Conservation (phyloP, 805 yeast species). For the Debaryomyces hansenii region DNA sequence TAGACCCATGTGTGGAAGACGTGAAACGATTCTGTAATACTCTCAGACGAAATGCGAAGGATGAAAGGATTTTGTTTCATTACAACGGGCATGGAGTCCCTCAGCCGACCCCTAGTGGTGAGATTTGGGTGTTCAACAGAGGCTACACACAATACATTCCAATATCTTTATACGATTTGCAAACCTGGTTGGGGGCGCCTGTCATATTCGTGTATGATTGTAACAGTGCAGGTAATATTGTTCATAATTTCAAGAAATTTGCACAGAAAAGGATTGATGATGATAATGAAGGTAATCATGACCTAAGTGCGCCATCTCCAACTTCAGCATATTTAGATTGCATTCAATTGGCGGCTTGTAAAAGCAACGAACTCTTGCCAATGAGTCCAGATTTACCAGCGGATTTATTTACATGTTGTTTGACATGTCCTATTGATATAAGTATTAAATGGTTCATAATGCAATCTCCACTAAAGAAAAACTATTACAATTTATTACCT, state of each 20-base stretch:
- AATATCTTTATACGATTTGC: slow-evolving; percentile 89
- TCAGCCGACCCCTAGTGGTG: slow-evolving; percentile 93
- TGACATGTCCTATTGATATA: slow-evolving; percentile 93
- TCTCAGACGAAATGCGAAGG: slow-evolving; percentile 85
- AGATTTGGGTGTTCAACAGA: slow-evolving; percentile 96
- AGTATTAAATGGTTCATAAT: slow-evolving; percentile 89
- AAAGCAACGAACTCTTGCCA: slow-evolving; percentile 80
- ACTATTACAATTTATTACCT: slow-evolving; percentile 48
- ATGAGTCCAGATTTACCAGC: slow-evolving; percentile 96
- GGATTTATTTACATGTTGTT: slow-evolving; percentile 91
- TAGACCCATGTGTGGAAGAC: slow-evolving; percentile 96
- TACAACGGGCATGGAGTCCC: slow-evolving; percentile 99
- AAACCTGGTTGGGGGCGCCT: slow-evolving; percentile 98
- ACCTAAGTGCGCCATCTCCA: slow-evolving; percentile 56
- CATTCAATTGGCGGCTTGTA: slow-evolving; percentile 91
- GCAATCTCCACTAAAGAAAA: slow-evolving; percentile 67
- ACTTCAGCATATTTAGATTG: slow-evolving; percentile 77
- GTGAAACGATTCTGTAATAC: slow-evolving; percentile 89
- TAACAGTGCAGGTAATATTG: slow-evolving; percentile 90
- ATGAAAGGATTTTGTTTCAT: slow-evolving; percentile 89
- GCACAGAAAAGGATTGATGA: slow-evolving; percentile 88
- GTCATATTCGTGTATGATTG: slow-evolving; percentile 94
- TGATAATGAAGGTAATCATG: slow-evolving; percentile 65
- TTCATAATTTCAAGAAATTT: slow-evolving; percentile 83
- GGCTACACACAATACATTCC: slow-evolving; percentile 98